Percentiles rank a stretch among this genome's conserved stretches.
These are phyloP conservation scores for Lagenidium giganteum DNA, from an alignment of 352 stramenopile species.

Conservation along the genomic window DNA sequence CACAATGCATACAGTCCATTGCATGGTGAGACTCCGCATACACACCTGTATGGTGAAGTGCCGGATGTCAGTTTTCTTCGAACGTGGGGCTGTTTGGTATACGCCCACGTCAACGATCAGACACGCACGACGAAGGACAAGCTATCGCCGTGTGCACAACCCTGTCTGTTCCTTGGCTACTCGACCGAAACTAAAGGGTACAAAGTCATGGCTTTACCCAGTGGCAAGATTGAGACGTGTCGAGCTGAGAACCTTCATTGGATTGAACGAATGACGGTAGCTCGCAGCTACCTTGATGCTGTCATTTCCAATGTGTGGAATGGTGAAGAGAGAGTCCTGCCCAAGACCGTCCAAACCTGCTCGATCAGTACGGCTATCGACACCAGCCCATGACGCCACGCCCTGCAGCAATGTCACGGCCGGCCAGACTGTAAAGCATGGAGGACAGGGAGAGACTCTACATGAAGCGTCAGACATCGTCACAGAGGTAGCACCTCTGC, in stretches of 20 bases:
- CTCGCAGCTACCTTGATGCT: neutral
- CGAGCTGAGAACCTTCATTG: constrained; percentile 8
- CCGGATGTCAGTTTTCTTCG: constrained; percentile 7
- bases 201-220: constrained; percentile 8
- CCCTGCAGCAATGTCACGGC: too few relatives aligned
- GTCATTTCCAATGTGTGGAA: constrained; percentile 6
- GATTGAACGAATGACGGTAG: constrained; percentile 7
- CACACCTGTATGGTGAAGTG: constrained; percentile 1
- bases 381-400: too few relatives aligned
- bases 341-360: too few relatives aligned
- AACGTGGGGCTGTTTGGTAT: constrained; percentile 14
- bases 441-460: too few relatives aligned
- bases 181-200: constrained; percentile 10
- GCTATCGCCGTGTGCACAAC: constrained; percentile 4
- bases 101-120: constrained; percentile 3
- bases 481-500: too few relatives aligned
- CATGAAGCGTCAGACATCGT: too few relatives aligned
- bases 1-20: constrained; percentile 15
- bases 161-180: constrained; percentile 7
- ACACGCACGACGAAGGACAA: constrained; percentile 3
- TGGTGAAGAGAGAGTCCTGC: too few relatives aligned
- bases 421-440: too few relatives aligned
- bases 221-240: constrained; percentile 1
- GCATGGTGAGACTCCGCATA: constrained; percentile 6
- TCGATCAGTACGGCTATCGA: too few relatives aligned